Evolutionary conservation across 257 asterid genomes (phyloP).

Genomic region (Petrea volubilis): DNA sequence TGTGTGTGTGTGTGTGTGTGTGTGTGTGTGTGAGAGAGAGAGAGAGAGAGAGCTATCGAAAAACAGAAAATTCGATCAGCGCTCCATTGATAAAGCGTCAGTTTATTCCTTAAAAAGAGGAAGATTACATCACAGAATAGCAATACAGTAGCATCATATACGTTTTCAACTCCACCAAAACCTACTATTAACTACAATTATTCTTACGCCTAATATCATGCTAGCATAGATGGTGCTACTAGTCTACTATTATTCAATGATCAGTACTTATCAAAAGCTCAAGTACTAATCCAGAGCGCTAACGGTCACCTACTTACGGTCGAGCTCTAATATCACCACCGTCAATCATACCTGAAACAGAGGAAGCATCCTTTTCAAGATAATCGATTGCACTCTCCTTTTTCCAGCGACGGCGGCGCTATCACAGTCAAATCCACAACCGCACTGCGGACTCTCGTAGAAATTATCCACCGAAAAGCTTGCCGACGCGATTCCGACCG

Average conservation of each 20-base stretch:
- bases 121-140: not conserved
- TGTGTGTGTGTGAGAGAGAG: too few species aligned
- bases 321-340: constrained; percentile 6
- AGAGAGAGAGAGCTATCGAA: too few species aligned
- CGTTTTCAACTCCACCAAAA: not conserved
- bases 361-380: constrained; percentile 13
- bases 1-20: too few species aligned
- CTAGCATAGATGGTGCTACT: too few species aligned
- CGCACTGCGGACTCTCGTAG: constrained; percentile 74
- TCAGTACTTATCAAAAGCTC: constrained; percentile 13
- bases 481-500: constrained; percentile 76
- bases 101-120: not conserved
- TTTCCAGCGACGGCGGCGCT: constrained; percentile 1
- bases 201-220: not conserved
- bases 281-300: constrained; percentile 3
- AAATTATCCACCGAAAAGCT: constrained; percentile 55
- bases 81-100: not conserved
- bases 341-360: not conserved
- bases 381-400: not conserved
- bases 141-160: not conserved
- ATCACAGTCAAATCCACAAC: constrained; percentile 71
- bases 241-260: not conserved
- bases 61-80: too few species aligned
- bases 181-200: not conserved
- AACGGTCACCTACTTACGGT: constrained; percentile 5